Evolutionary conservation across 2,329 filamentous ascomycete species (phyloP).

Genomic region (Nothopassalora personata): DNA sequence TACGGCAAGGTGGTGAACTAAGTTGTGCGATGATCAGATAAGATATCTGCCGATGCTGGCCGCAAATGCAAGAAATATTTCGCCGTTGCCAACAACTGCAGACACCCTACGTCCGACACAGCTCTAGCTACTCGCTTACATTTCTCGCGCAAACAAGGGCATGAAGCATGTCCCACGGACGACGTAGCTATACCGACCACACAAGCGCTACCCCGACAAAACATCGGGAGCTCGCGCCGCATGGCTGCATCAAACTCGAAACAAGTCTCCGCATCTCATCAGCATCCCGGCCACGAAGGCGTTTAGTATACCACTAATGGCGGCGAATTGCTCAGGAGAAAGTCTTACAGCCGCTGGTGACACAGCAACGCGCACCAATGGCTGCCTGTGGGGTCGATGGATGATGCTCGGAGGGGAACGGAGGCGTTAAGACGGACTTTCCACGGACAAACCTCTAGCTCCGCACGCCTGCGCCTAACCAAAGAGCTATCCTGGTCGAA

Average conservation of each 20-base stretch:
- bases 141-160: background rate
- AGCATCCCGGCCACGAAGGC: background rate
- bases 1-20: slow-evolving; percentile 64
- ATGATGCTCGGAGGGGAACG: background rate
- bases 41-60: background rate
- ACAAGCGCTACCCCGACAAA: background rate
- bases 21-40: slow-evolving; percentile 1
- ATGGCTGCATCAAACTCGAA: background rate
- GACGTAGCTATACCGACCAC: background rate
- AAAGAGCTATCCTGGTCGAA: background rate
- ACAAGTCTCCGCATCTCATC: background rate
- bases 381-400: background rate
- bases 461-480: background rate
- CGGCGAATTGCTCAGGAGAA: background rate
- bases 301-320: background rate
- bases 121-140: background rate
- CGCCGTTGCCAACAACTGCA: background rate
- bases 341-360: background rate
- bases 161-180: background rate
- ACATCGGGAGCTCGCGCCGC: background rate
- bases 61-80: background rate
- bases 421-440: background rate
- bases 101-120: too few relatives aligned
- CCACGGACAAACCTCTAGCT: background rate
- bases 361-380: background rate